phyloP scores from a whole-genome alignment of 2,329 filamentous ascomycete genomes.

The Talaromyces sp. region DNA sequence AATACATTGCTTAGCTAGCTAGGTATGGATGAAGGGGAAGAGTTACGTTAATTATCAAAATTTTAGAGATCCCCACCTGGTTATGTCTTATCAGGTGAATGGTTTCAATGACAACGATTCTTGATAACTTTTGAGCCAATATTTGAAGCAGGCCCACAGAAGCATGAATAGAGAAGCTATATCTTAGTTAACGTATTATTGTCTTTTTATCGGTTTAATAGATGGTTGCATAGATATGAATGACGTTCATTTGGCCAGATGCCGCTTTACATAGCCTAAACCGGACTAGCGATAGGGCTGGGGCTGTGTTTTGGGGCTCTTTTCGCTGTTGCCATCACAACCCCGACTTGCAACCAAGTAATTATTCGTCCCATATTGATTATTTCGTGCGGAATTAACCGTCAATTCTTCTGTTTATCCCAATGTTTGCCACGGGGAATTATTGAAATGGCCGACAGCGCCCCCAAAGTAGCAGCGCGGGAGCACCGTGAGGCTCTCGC shows the following conservation, averaged over 20 bases:
- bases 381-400: background rate
- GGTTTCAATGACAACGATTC: no score
- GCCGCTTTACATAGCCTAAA: background rate
- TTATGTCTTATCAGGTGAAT: no score
- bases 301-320: background rate
- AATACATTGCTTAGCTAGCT: no score
- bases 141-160: no score
- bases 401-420: background rate
- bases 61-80: no score
- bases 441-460: constrained; percentile 5
- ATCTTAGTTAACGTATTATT: no score
- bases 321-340: background rate
- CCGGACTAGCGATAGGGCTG: background rate
- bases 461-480: constrained; percentile 14
- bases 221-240: background rate
- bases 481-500: constrained; percentile 22
- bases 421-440: background rate
- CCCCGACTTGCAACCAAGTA: background rate
- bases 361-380: background rate
- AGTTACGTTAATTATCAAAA: no score
- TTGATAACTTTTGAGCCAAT: no score
- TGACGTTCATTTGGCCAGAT: background rate
- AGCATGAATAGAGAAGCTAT: no score
- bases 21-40: no score
- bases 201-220: background rate